Percentiles rank a stretch among this genome's conserved stretches.
These are phyloP conservation scores for Anthoceros angustus DNA, from an alignment of 225 moss, liverwort and hornwort species.

Conservation along the genomic window DNA sequence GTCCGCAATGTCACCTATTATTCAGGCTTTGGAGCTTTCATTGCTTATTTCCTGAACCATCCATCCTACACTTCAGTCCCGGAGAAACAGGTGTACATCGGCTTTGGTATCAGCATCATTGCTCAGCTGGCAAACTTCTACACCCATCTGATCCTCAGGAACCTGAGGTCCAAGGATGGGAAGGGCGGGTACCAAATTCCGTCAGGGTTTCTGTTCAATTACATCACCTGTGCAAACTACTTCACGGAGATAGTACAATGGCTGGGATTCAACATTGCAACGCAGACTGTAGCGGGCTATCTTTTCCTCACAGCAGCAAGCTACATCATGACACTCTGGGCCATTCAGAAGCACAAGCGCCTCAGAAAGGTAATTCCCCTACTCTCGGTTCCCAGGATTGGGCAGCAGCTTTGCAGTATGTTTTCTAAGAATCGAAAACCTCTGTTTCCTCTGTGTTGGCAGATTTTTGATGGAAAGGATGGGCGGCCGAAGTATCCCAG, in stretches of 20 bases:
- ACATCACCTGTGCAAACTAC: conserved; percentile 65
- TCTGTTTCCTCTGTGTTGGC: conserved; percentile 9
- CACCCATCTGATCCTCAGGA: conserved; percentile 55
- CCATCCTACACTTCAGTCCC: conserved; percentile 58
- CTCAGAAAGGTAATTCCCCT: conserved; percentile 36
- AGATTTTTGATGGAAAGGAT: conserved; percentile 92
- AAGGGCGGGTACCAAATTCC: conserved; percentile 66
- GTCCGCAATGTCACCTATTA: conserved; percentile 70
- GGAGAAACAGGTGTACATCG: conserved; percentile 44
- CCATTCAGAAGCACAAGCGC: conserved; percentile 64
- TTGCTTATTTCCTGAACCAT: conserved; percentile 75
- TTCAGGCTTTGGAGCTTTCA: conserved; percentile 58
- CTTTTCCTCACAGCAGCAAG: conserved; percentile 38
- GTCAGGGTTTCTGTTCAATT: conserved; percentile 62
- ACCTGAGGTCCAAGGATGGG: conserved; percentile 28
- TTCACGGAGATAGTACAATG: conserved; percentile 76
- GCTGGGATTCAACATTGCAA: conserved; percentile 78
- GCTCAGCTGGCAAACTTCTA: conserved; percentile 58
- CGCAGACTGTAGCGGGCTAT: conserved; percentile 64
- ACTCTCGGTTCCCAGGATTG: neutral
- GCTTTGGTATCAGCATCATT: conserved; percentile 31
- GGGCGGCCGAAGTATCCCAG: conserved; percentile 80
- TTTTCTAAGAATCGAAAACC: neutral
- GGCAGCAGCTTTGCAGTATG: neutral
- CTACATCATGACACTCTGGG: conserved; percentile 81